Evolutionary conservation across 345 rosid species (phyloP).

Genomic region (Populus euphratica): DNA sequence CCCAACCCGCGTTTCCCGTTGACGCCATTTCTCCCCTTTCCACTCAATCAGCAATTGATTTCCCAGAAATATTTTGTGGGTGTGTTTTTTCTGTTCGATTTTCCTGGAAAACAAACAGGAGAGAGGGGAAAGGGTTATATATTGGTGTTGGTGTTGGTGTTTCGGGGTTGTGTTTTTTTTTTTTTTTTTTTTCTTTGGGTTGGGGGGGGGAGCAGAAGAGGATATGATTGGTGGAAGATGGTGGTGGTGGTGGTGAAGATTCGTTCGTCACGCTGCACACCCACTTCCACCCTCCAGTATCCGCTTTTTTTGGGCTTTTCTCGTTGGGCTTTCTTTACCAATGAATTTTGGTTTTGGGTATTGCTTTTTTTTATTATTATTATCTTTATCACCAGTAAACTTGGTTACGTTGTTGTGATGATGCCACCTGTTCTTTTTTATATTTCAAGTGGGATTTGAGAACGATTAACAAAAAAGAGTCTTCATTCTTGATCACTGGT

Average conservation of each 20-base stretch:
- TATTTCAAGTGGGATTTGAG: no score
- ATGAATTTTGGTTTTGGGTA: background rate
- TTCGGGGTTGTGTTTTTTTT: background rate
- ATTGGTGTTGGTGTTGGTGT: background rate
- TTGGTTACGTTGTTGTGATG: no score
- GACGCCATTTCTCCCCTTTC: constrained; percentile 18
- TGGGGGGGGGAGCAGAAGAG: background rate
- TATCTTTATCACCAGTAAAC: no score
- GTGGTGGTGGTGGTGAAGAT: background rate
- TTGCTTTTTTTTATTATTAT: background rate
- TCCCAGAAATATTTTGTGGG: background rate
- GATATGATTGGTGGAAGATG: background rate
- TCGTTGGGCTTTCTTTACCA: background rate
- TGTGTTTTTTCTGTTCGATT: background rate
- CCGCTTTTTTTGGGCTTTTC: background rate
- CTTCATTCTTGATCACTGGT: no score
- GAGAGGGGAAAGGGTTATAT: background rate
- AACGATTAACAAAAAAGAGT: no score
- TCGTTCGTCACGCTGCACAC: background rate
- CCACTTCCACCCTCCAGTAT: background rate
- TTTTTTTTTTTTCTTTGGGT: no score
- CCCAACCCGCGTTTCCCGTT: constrained; percentile 67
- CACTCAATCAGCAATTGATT: background rate
- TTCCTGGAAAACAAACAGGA: constrained; percentile 5
- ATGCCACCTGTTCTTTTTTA: no score